Base-by-base conservation (phyloP, 1,284 basidiomycete species). In the Ganoderma lingzhi region DNA sequence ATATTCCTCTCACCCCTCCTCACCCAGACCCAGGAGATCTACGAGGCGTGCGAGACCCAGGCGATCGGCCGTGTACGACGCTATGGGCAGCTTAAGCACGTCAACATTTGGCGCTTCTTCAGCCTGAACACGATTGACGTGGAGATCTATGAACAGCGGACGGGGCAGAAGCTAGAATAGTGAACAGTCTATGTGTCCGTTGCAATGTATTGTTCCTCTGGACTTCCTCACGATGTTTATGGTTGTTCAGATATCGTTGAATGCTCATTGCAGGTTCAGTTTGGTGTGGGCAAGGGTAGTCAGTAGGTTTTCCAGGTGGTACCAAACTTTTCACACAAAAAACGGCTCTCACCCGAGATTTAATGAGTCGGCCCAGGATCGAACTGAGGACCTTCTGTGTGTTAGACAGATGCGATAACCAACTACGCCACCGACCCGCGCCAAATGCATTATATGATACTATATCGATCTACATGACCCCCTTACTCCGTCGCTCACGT, bases 1-100 rank as follows among this genome's bases (percentile, higher is more conserved):
- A 93, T 98, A 78, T 98, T 98, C 86, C 84, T 98, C 64, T 96
- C 95, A 3, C 96, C 96, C 2, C 85, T 98, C 41, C 90, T 97
- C 28, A 88, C 95, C 28, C 84, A 87, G 39, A 86, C 90, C 32
- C 87, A 92, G 81, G 93, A 93, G 80, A 93, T 93, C 68, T 97
- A 97, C 78, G 87, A 91, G 41, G 93, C 96, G 41, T 92, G 89
- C 73, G 94, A 95, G 80, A 97, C 93, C 0, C 96, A 98, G 79
- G 96, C 96, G 0, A 90, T 97, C 56, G 96, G 96, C 66, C 93
- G 96, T 71, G 82, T 97, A 75, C 89, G 95, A 70, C 88, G 96
- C 64, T 98, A 92, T 76, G 96, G 96, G 5, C 96, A 98, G 80
- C 84, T 85, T 30, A 93, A 92, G 75, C 88, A 88, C 65, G 96